Conservation (phyloP, 139 green algal genomes). For the Haematococcus sp. region DNA sequence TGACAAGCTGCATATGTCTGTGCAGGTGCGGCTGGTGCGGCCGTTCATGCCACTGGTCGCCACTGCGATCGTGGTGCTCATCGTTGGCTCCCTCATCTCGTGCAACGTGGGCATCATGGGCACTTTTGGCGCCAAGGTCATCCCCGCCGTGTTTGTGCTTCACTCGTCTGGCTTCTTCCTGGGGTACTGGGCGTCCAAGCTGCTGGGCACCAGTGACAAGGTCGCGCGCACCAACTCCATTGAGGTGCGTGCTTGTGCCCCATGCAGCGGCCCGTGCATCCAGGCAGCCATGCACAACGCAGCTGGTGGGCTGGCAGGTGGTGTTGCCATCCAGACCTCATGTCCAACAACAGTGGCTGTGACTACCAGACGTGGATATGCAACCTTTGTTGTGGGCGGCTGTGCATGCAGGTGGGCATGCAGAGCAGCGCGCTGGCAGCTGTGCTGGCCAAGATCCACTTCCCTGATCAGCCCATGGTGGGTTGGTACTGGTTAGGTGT, state of each 20-base stretch:
- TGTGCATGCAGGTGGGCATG: conserved; percentile 47
- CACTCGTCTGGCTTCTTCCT: conserved; percentile 57
- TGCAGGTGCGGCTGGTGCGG: conserved; percentile 40
- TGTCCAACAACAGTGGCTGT: neutral
- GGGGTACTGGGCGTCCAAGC: conserved; percentile 50
- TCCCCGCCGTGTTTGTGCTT: conserved; percentile 30
- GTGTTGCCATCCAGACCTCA: neutral
- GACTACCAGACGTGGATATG: neutral
- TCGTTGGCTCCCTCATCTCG: conserved; percentile 53
- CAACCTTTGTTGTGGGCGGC: neutral
- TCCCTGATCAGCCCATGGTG: conserved; percentile 38
- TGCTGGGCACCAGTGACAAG: conserved; percentile 42
- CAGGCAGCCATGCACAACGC: neutral
- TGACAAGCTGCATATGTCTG: conserved; percentile 13
- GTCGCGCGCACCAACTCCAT: conserved; percentile 59
- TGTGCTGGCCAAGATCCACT: conserved; percentile 57
- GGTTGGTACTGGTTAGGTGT: too few species aligned
- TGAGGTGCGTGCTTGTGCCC: conserved; percentile 25
- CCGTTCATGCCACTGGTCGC: conserved; percentile 58
- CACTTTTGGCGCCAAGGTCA: conserved; percentile 7
- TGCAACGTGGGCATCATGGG: conserved; percentile 38
- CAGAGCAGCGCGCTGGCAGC: conserved; percentile 50
- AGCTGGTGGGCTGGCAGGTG: neutral
- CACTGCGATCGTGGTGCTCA: conserved; percentile 42
- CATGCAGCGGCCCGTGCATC: neutral